Evolutionary conservation across 371 early-diverging fungal genomes (phyloP), one percentile per base, ranked within the genome.

Genomic region (Mucor saturninus): DNA sequence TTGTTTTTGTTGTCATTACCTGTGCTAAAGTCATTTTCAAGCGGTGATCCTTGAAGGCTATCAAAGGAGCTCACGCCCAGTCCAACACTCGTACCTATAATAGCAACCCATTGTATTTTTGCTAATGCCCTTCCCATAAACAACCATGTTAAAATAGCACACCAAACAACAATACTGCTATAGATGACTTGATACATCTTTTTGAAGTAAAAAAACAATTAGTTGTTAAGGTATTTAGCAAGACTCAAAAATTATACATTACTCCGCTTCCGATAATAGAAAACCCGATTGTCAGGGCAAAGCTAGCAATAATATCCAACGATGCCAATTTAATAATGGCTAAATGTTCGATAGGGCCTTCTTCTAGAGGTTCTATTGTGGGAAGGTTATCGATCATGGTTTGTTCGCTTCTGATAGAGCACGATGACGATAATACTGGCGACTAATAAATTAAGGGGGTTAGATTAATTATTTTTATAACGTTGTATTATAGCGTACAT

Each of bases 151-250:
- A 89, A 69, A 65, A 92, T 77, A 14, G 92, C 91, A 42, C 90
- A 89, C 83, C 90, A 90, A 28, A 89, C 86, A 5, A 92, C 88
- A n/a, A 92, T 84, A 15, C 83, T 83, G 56, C 86, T 85, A 64
- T 92, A 90, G 49, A 89, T 87, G 8, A 89, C 86, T 77, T 90
- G 90, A 53, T 83, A 89, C 80, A 90, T 86, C 85, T 86, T 39
- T 29, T n/a, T 8, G 15, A 15, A 21, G 21, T 21, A 21, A 21
- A 21, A 21, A 21, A 21, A 21, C 4, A 31, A 31, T 31, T 21
- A 9, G 11, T 32, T 51, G 10, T 51, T 51, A 32, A 4, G 7
- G 11, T 30, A 42, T 9, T 13, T 42, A 42, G 11, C 3, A 42
- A 21, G 21, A 21, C 21, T 21, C 21, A 21, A 21, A 21, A 21